Percentiles rank a stretch among this genome's conserved stretches.
These are phyloP conservation scores for Phytophthora pseudosyringae DNA, from an alignment of 352 stramenopile species.

Conservation along the genomic window DNA sequence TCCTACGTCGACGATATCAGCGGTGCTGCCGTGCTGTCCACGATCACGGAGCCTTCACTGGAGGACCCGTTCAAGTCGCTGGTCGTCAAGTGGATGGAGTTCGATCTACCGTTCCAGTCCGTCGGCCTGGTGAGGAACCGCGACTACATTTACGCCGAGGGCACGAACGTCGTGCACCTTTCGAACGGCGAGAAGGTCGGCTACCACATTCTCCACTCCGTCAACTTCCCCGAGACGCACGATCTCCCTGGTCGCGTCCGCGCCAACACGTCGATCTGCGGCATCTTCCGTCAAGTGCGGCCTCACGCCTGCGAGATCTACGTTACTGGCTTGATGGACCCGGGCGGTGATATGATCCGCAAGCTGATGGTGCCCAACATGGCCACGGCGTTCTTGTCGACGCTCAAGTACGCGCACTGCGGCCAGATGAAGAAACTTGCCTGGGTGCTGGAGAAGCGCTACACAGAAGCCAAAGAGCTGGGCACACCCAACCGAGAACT, in stretches of 20 bases:
- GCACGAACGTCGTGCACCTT: conserved; percentile 38
- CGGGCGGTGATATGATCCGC: conserved; percentile 43
- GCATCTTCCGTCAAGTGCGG: conserved; percentile 41
- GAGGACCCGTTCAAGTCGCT: conserved; percentile 62
- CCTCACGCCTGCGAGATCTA: conserved; percentile 44
- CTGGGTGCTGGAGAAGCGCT: conserved; percentile 45
- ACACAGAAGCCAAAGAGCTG: conserved; percentile 35
- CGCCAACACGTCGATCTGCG: conserved; percentile 47
- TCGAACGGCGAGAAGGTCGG: conserved; percentile 44
- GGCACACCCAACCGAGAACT: conserved; percentile 34
- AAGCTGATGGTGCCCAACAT: conserved; percentile 40
- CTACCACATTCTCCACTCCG: conserved; percentile 52
- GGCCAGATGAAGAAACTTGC: conserved; percentile 55
- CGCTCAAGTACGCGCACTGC: conserved; percentile 45
- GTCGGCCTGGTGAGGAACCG: conserved; percentile 41
- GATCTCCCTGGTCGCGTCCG: conserved; percentile 46
- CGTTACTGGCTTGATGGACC: conserved; percentile 42
- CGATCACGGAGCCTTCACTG: conserved; percentile 42
- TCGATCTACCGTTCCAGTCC: conserved; percentile 36
- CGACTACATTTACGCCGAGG: conserved; percentile 64
- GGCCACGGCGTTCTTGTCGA: conserved; percentile 40
- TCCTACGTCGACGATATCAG: conserved; percentile 57
- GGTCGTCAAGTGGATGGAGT: conserved; percentile 62
- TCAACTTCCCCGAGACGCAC: conserved; percentile 44
- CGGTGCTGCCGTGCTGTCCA: conserved; percentile 50